Base-by-base conservation (phyloP, 306 rosid genomes). In the Quercus bicolor region DNA sequence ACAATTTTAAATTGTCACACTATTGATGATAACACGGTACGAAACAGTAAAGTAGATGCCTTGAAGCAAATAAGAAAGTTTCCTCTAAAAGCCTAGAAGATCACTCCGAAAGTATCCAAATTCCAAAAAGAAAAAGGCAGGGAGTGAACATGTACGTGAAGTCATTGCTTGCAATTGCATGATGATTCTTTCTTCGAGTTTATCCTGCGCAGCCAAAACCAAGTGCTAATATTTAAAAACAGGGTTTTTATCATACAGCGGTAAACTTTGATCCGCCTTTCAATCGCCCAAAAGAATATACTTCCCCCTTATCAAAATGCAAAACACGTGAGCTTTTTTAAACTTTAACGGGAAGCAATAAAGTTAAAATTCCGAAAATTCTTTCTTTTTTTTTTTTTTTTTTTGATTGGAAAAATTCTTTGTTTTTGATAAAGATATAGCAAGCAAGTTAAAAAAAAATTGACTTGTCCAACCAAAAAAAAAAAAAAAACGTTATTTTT, bases 271-370 rank as follows among this genome's bases (percentile, higher is more conserved):
- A 40, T 40, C 45, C 45, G 2, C 45, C 45, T 40, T 40, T 8
- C 45, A 8, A 40, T 40, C 0, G 45, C 12, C 45, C 45, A 40
- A 40, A 8, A 40, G 45, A 40, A 8, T 40, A 72, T 75, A 31
- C 73, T 57, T 16, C 68, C 72, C 56, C 68, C 34, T n/a, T 7
- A 1, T 33, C 68, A 37, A 62, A 74, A 52, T 54, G 78, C 75
- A 75, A 78, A 83, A 53, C 78, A 69, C 34, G 84, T 65, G 72
- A 11, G n/a, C 23, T 57, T 43, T 57, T 43, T 55, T 37, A 18
- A 54, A n/a, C 57, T 19, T 56, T 26, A 26, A 12, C 5, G 31
- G 26, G 13, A 1, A 1, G 66, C 66, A 24, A 13, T 26, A 57
- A 13, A 59, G 65, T 59, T 59, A 9, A 24, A 59, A 2, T 12